Evolutionary conservation across 2,329 filamentous ascomycete species (phyloP).

Genomic region (Aspergillus pseudoglaucus): DNA sequence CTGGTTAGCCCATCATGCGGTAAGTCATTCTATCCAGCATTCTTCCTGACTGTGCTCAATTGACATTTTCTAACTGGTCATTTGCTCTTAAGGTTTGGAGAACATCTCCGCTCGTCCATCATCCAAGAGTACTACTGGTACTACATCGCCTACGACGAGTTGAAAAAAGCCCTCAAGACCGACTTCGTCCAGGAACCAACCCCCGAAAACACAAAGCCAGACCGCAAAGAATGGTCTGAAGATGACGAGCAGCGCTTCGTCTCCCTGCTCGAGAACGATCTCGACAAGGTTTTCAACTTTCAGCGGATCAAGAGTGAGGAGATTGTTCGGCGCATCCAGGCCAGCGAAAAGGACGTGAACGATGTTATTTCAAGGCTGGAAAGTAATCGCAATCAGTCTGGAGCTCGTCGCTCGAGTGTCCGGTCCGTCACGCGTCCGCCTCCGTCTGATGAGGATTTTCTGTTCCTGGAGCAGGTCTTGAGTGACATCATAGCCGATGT

Average conservation of each 20-base stretch:
- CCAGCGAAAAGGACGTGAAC: constrained; percentile 81
- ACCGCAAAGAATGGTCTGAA: constrained; percentile 70
- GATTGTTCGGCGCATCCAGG: constrained; percentile 82
- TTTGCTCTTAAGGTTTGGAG: constrained; percentile 63
- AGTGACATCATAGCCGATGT: constrained; percentile 98
- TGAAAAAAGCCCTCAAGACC: constrained; percentile 80
- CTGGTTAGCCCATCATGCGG: constrained; percentile 14
- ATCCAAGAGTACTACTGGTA: constrained; percentile 98
- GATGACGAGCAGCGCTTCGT: constrained; percentile 90
- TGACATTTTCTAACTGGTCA: constrained; percentile 10
- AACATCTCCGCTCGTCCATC: constrained; percentile 90
- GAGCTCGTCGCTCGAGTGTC: constrained; percentile 25
- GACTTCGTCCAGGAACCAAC: constrained; percentile 52
- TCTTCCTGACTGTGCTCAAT: too few species aligned
- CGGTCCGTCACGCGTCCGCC: constrained; percentile 14
- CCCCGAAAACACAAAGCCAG: constrained; percentile 41
- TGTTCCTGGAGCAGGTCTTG: constrained; percentile 86
- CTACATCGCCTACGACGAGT: constrained; percentile 94
- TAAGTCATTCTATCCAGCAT: constrained; percentile 6
- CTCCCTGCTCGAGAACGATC: constrained; percentile 75
- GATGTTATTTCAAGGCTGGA: constrained; percentile 75
- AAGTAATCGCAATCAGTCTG: constrained; percentile 40
- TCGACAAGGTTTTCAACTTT: constrained; percentile 97
- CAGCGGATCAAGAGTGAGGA: constrained; percentile 96
- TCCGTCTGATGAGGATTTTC: constrained; percentile 85